Conservation (phyloP, 2,329 filamentous ascomycete species). For the Microsporum canis region DNA sequence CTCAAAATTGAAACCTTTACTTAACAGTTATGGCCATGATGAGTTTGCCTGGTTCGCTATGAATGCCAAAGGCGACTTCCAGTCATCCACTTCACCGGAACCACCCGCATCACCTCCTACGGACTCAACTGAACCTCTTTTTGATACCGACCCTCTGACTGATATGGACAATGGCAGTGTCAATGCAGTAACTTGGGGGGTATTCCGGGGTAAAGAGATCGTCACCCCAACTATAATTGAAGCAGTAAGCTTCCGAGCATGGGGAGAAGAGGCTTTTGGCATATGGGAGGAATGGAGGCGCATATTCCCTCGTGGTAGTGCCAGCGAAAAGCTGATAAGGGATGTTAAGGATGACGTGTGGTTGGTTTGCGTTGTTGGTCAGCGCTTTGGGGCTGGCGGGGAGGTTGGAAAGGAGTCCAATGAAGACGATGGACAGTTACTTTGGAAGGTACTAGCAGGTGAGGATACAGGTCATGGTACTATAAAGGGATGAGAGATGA, state of each 20-base stretch:
- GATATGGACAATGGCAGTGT: conserved; percentile 45
- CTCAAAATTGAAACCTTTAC: conserved; percentile 47
- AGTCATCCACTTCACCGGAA: conserved; percentile 42
- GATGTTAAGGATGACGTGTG: conserved; percentile 59
- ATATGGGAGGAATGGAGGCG: conserved; percentile 92
- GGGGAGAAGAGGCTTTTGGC: conserved; percentile 89
- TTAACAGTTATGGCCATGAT: conserved; percentile 50
- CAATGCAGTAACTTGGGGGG: conserved; percentile 94
- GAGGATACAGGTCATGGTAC: conserved; percentile 9
- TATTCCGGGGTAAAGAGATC: conserved; percentile 91
- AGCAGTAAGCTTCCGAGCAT: conserved; percentile 83
- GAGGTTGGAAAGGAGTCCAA: conserved; percentile 28
- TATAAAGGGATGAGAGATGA: neutral
- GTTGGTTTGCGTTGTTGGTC: conserved; percentile 62
- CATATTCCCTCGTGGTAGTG: conserved; percentile 66
- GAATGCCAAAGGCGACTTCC: conserved; percentile 66
- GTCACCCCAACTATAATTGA: conserved; percentile 95
- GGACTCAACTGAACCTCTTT: conserved; percentile 8
- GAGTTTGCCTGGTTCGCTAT: conserved; percentile 79
- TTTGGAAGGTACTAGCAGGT: conserved; percentile 31
- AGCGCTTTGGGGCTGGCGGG: conserved; percentile 35
- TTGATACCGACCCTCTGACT: conserved; percentile 40
- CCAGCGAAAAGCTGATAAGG: conserved; percentile 61
- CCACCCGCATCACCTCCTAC: conserved; percentile 17
- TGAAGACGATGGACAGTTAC: conserved; percentile 29